phyloP scores from a whole-genome alignment of 768 basidiomycete species.

The Calocera cornea region DNA sequence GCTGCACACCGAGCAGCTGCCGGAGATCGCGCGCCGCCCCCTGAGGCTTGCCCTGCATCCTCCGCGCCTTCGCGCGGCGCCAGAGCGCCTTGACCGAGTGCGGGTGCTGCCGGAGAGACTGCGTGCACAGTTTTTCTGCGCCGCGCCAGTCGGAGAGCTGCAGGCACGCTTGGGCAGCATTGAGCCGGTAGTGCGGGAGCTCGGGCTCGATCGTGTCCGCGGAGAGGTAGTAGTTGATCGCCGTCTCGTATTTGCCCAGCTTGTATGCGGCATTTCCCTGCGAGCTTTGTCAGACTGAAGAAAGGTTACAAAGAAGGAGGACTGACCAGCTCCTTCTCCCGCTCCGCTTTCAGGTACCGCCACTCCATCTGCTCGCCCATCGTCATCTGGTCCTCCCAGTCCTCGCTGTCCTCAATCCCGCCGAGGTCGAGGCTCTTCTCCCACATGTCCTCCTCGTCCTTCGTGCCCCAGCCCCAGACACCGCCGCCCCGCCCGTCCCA shows the following conservation, averaged over 20 bases:
- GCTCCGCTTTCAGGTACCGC: conserved; percentile 55
- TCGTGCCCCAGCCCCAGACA: conserved; percentile 58
- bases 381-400: conserved; percentile 41
- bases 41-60: conserved; percentile 41
- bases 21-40: conserved; percentile 56
- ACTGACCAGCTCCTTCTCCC: conserved; percentile 53
- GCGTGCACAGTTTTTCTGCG: conserved; percentile 56
- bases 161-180: conserved; percentile 59
- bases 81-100: conserved; percentile 54
- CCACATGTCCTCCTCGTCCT: conserved; percentile 67
- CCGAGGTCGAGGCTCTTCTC: conserved; percentile 56
- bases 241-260: conserved; percentile 41
- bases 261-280: conserved; percentile 62
- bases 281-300: no score
- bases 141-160: conserved; percentile 59
- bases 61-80: conserved; percentile 52
- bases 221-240: conserved; percentile 43
- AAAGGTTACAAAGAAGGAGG: conserved; percentile 4
- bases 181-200: conserved; percentile 61
- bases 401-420: conserved; percentile 20
- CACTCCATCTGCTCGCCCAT: conserved; percentile 64
- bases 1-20: conserved; percentile 46
- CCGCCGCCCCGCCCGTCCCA: conserved; percentile 64
- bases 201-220: conserved; percentile 57
- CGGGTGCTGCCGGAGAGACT: conserved; percentile 46